These are phyloP conservation scores for Bruguiera hainesii DNA, from an alignment of 441 rosid genomes.

Conservation along the genomic window DNA sequence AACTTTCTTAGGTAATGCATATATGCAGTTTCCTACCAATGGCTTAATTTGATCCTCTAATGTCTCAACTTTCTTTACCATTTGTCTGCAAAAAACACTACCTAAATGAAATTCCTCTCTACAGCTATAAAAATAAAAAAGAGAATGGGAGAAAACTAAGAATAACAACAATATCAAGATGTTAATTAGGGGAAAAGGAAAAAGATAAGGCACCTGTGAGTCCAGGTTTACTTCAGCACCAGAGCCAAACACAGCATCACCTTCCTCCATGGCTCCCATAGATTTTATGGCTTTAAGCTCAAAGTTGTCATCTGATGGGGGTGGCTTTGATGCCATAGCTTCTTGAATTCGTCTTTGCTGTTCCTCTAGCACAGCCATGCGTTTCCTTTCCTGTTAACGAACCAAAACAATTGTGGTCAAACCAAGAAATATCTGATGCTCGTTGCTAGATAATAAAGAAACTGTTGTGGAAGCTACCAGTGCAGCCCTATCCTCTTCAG, in stretches of 20 bases:
- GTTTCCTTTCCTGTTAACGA: slow-evolving; percentile 57
- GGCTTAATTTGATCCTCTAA: no score
- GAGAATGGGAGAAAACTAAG: no score
- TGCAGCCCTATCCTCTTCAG: slow-evolving; percentile 82
- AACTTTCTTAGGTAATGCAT: no score
- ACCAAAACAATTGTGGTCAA: slow-evolving; percentile 17
- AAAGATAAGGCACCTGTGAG: slow-evolving; percentile 53
- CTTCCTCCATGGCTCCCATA: slow-evolving; percentile 97
- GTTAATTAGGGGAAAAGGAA: neutral
- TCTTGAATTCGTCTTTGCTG: slow-evolving; percentile 72
- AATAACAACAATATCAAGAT: neutral
- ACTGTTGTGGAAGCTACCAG: slow-evolving; percentile 42
- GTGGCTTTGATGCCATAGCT: slow-evolving; percentile 66
- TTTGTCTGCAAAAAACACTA: no score
- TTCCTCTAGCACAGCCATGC: slow-evolving; percentile 60
- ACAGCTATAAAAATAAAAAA: no score
- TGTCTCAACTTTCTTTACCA: no score
- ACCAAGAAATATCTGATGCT: slow-evolving; percentile 12
- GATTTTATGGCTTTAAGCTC: slow-evolving; percentile 88
- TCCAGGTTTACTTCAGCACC: slow-evolving; percentile 93
- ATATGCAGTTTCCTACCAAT: no score
- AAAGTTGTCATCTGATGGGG: slow-evolving; percentile 67
- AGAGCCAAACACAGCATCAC: slow-evolving; percentile 86
- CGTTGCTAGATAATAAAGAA: slow-evolving; percentile 1
- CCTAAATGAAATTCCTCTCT: no score